Conservation (phyloP, 2,329 filamentous ascomycete species). For the Botrytis elliptica region DNA sequence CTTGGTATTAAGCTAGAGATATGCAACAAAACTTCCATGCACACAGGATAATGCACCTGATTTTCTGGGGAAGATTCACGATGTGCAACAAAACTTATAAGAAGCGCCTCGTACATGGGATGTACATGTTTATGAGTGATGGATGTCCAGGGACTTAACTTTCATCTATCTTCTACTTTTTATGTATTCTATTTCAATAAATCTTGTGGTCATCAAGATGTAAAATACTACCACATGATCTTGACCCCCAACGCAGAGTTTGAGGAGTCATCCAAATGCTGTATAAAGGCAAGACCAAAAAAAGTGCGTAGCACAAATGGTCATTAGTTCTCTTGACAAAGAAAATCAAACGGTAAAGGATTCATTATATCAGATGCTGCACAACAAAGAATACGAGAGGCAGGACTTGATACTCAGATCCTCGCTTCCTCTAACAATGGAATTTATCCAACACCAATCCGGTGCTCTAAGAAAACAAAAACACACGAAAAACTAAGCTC, state of each 20-base stretch:
- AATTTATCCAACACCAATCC: neutral
- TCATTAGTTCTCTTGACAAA: neutral
- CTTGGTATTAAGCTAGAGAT: neutral
- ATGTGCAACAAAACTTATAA: neutral
- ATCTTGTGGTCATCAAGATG: too few relatives aligned
- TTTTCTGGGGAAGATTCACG: neutral
- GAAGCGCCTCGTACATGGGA: neutral
- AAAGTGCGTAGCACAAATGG: neutral
- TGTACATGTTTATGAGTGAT: neutral
- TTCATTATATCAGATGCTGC: neutral
- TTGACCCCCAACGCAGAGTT: neutral
- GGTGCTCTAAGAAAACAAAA: neutral
- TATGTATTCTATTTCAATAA: too few relatives aligned
- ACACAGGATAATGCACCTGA: neutral
- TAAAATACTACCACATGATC: neutral
- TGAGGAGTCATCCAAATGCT: too few relatives aligned
- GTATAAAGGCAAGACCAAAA: accelerated
- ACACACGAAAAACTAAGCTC: neutral
- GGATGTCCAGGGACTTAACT: neutral
- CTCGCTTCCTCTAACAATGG: neutral
- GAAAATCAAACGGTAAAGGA: neutral
- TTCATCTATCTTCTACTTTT: neutral
- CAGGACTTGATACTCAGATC: neutral
- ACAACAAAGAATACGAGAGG: neutral
- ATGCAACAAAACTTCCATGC: neutral